These are phyloP conservation scores for Sideroxylon spinosum DNA, from an alignment of 179 eudicot species.

Conservation along the genomic window DNA sequence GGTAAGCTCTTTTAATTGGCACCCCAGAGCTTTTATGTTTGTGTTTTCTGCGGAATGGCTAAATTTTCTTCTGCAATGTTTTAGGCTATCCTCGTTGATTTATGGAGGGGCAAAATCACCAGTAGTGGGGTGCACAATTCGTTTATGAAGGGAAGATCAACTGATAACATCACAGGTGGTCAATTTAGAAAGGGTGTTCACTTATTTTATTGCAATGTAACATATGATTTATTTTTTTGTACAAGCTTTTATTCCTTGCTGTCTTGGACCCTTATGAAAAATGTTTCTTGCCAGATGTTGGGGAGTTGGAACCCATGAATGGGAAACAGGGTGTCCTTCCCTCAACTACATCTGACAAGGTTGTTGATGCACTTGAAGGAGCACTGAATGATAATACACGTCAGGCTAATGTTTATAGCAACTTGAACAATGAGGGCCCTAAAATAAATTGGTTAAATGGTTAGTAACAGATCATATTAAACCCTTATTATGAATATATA, in stretches of 20 bases:
- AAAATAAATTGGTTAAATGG: conserved; percentile 19
- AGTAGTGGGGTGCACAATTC: conserved; percentile 59
- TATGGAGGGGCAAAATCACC: conserved; percentile 78
- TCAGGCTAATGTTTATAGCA: conserved; percentile 32
- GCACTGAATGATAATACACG: conserved; percentile 19
- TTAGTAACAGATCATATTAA: conserved; percentile 15
- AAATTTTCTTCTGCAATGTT: conserved; percentile 5
- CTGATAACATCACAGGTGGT: conserved; percentile 54
- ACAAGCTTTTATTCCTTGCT: background rate
- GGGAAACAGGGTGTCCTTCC: conserved; percentile 30
- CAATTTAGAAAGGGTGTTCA: background rate
- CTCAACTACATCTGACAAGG: conserved; percentile 28
- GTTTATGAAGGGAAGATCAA: conserved; percentile 39
- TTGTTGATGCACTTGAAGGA: conserved; percentile 26
- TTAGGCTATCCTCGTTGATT: conserved; percentile 65
- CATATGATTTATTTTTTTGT: background rate
- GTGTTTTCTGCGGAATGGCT: conserved; percentile 17
- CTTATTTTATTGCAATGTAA: background rate
- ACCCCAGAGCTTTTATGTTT: background rate
- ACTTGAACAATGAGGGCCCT: conserved; percentile 16
- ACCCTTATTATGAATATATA: background rate
- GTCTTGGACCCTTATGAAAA: background rate
- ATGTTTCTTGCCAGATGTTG: conserved; percentile 25
- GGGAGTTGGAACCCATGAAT: conserved; percentile 31
- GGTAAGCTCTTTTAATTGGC: conserved; percentile 34